Evolutionary conservation across 1,284 basidiomycete species (phyloP), one percentile per base, ranked within the genome.

Genomic region (Ganoderma sinense): DNA sequence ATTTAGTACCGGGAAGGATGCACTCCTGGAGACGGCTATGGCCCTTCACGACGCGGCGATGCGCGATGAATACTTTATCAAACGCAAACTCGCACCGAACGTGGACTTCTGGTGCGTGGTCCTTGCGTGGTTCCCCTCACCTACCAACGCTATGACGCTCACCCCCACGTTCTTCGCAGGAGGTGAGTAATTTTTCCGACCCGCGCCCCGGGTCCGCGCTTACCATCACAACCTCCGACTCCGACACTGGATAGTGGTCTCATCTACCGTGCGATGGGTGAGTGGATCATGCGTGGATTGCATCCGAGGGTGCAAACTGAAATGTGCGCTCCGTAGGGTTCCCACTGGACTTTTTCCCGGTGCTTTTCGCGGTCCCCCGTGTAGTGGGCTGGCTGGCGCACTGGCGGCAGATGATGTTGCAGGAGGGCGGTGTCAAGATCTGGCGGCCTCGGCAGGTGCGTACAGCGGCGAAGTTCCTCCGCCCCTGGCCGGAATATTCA

Each of bases 381-480:
- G 94, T 96, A 4, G 94, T 94, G 29, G 95, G 95, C 13, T 96
- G 94, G 95, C 84, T 96, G 13, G 94, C 95, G 0, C 94, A 95
- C 79, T 95, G 94, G 93, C 85, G 93, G 69, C 92, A 95, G 89
- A 94, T 96, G 93, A 95, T 96, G 94, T 83, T 96, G 66, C 91
- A 94, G 76, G 86, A 91, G 43, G 93, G 91, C 23, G 94, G 94
- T 63, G 94, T 96, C 69, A 96, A 96, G 82, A 97, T 97, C 74
- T 97, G 95, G 95, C 85, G 94, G 55, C 95, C 94, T 53, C 86
- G 92, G 76, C 94, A 96, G 86, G 89, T 94, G 79, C 73, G 82
- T 71, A 61, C 60, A 40, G n/a, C 23, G 31, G 41, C 39, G 14
- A 41, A 18, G 23, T 61, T 26, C 16, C 39, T 26, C 40, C 26